Evolutionary conservation across 805 yeast genomes (phyloP).

Genomic region (Alloascoidea hylecoeti): DNA sequence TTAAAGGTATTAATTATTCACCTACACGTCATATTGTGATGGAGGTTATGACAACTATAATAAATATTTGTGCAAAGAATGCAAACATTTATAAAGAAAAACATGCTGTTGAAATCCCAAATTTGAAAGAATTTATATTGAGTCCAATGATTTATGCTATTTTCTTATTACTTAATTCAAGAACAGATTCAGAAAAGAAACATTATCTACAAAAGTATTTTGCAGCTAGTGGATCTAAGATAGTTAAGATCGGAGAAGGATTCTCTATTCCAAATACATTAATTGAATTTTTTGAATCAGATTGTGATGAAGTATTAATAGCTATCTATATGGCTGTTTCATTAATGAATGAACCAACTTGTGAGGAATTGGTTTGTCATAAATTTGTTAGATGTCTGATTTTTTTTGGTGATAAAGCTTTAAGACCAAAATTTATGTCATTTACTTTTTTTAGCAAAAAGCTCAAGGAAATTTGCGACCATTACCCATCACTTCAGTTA

Average conservation of each 20-base stretch:
- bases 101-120: neutral
- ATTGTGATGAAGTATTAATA: neutral
- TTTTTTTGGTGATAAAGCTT: neutral
- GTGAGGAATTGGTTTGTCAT: neutral
- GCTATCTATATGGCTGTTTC: neutral
- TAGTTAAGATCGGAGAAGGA: neutral
- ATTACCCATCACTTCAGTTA: neutral
- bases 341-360: neutral
- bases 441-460: neutral
- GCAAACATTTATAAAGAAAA: neutral
- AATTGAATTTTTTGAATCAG: neutral
- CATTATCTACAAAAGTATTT: neutral
- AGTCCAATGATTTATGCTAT: neutral
- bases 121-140: neutral
- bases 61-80: slow-evolving; percentile 12
- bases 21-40: slow-evolving; percentile 10
- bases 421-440: neutral
- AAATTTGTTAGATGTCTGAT: neutral
- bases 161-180: neutral
- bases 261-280: neutral
- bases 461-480: neutral
- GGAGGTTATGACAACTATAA: slow-evolving; percentile 10
- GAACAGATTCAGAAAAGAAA: neutral
- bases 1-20: slow-evolving; percentile 12
- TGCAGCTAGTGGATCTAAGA: neutral